Evolutionary conservation across 306 rosid species (phyloP), one percentile per base, ranked within the genome.

Genomic region (Erythrophleum fordii): DNA sequence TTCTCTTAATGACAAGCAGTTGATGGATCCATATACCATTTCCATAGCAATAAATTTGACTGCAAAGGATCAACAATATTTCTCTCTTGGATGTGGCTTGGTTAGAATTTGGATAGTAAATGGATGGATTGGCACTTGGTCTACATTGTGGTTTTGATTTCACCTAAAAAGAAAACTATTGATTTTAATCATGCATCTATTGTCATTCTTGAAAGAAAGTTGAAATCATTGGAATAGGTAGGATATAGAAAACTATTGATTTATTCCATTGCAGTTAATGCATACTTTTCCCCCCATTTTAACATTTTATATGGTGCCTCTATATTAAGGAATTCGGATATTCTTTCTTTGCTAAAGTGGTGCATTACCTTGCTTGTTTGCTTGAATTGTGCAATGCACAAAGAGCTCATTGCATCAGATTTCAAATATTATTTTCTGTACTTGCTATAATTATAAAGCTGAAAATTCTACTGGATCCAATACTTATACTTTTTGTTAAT

Each of bases 401-500:
- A 25, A 69, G 44, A 25, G 56, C 17, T 71, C 26, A 31, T 72
- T 31, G 76, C 18, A 7, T 28, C 0, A 8, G 13, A 31, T 51
- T 17, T 72, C 51, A 53, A 29, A 48, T 10, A 25, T 12, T 26
- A n/a, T 59, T 41, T 14, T 14, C 2, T 28, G 28, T 31, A 18
- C 14, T 72, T 61, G 68, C 9, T 39, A 45, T 31, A 39, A 26
- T 52, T 34, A 53, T 73, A 39, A 20, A 52, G 13, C 28, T 14
- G 12, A 39, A 66, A 51, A 49, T 52, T 72, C 25, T 5, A 52
- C 0, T 51, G 11, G 48, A 34, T n/a, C 25, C 22, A 46, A 16
- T 55, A 20, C 82, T 83, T 61, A 77, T n/a, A 37, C 73, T 49
- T 70, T 44, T 41, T 83, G 62, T 77, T 68, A 62, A 64, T 85